Base-by-base conservation (phyloP, 2,329 filamentous ascomycete genomes). In the Diplodia scrobiculata region DNA sequence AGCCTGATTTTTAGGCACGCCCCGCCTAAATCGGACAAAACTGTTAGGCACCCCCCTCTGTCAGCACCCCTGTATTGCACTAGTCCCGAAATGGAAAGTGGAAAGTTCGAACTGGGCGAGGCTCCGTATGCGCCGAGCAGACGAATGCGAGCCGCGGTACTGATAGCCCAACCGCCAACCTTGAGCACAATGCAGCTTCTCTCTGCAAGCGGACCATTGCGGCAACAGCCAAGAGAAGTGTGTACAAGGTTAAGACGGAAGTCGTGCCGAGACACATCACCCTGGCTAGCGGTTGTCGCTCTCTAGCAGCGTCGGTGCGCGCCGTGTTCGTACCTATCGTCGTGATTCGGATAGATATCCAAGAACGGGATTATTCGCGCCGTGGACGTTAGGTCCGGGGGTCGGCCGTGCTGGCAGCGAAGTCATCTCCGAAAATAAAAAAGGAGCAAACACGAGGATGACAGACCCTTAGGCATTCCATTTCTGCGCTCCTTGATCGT, bases 221-320 rank as follows among this genome's bases (percentile, higher is more conserved):
- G 29, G 41, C 7, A 36, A 17, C 13, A 2, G 58, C 58, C 58
- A 36, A 50, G 58, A 50, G 2, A 32, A 34, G 17, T 45, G 11
- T 21, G 45, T 50, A 21, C 58, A 62, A 62, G 41, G 45, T 62
- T 32, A 62, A 36, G 58, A 62, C 58, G 58, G 58, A 62, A 25
- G 29, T 38, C n/a, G 27, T 21, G 27, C 27, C 19, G 45, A 36
- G 29, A 50, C 29, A 50, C 17, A n/a, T n/a, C 5, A 41, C 27
- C 27, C 41, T 21, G 29, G 29, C 58, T 19, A 34, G 55, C 27
- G n/a, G 41, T 19, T 60, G 41, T 2, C 47, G 54, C 32, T 59
- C 32, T 50, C 17, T 10, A 19, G 10, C 34, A 11, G 9, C 34
- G 3, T 45, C 41, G 17, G 41, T n/a, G 13, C 9, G 7, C n/a